phyloP scores from a whole-genome alignment of 192 early-diverging fungal species.

The Entomortierella beljakovae region DNA sequence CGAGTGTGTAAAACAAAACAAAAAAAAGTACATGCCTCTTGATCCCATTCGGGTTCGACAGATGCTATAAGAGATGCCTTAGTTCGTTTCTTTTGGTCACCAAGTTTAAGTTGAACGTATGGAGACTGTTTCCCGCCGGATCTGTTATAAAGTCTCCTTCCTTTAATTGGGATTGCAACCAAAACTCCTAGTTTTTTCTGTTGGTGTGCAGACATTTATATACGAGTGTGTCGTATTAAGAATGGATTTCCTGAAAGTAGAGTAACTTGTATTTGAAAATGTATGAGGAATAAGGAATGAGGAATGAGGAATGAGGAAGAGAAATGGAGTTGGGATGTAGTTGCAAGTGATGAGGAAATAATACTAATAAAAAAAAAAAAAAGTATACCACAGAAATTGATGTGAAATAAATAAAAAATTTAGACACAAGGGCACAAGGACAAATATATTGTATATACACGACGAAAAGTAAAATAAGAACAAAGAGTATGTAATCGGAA shows the following conservation, averaged over 20 bases:
- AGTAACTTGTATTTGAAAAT: neutral
- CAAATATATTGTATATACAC: neutral
- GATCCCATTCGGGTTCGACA: constrained; percentile 53
- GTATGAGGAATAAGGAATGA: neutral
- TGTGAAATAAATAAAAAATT: neutral
- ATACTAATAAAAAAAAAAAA: neutral
- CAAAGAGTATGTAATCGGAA: too few relatives aligned
- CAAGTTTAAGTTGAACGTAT: constrained; percentile 38
- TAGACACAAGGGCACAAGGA: neutral
- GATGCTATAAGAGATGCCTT: constrained; percentile 48
- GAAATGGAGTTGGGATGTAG: neutral
- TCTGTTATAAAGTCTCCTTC: constrained; percentile 40
- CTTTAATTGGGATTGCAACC: constrained; percentile 52
- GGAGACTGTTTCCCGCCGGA: constrained; percentile 43
- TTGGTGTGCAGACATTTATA: constrained; percentile 10
- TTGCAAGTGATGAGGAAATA: neutral
- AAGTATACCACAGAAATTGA: too few relatives aligned
- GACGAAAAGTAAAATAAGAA: neutral
- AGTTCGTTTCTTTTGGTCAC: constrained; percentile 45
- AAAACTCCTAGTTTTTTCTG: constrained; percentile 42
- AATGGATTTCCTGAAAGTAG: too few relatives aligned
- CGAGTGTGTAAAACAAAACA: neutral
- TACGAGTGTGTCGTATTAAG: neutral
- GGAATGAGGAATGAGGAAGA: neutral
- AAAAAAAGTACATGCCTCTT: constrained; percentile 29